A percentile compares a stretch with the other conserved stretches of the same genome.
Evolutionary conservation across 768 basidiomycete species (phyloP).

Genomic region (Mycena olivaceomarginata): DNA sequence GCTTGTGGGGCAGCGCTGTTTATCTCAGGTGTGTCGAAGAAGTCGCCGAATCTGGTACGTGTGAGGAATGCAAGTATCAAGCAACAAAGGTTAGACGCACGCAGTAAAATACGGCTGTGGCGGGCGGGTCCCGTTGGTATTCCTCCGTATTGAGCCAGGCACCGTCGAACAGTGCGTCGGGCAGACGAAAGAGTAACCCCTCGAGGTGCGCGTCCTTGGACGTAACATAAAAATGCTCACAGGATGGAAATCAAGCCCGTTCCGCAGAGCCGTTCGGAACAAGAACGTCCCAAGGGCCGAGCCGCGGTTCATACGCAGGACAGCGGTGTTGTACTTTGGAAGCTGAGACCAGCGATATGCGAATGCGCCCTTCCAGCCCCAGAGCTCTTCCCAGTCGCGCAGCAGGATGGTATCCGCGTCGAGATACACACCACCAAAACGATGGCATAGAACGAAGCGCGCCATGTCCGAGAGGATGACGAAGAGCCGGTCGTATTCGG

Average conservation of each 20-base stretch:
- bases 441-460: conserved; percentile 95
- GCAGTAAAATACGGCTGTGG: conserved; percentile 94
- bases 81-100: conserved; percentile 61
- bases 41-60: conserved; percentile 80
- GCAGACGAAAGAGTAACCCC: conserved; percentile 84
- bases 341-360: conserved; percentile 97
- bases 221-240: conserved; percentile 2
- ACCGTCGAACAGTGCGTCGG: conserved; percentile 95
- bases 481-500: conserved; percentile 92
- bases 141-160: conserved; percentile 96
- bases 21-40: conserved; percentile 85
- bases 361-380: conserved; percentile 96
- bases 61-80: conserved; percentile 13
- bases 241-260: conserved; percentile 95
- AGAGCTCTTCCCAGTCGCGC: conserved; percentile 97
- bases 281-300: conserved; percentile 93
- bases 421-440: conserved; percentile 95
- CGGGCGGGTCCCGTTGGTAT: conserved; percentile 91
- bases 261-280: conserved; percentile 94
- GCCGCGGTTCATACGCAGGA: conserved; percentile 91
- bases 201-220: conserved; percentile 86
- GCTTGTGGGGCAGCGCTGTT: conserved; percentile 88
- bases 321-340: conserved; percentile 95
- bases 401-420: conserved; percentile 97
- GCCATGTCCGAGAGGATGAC: conserved; percentile 98